Conservation (phyloP, 768 basidiomycete species). For the Pleurotus salmoneostramineus region DNA sequence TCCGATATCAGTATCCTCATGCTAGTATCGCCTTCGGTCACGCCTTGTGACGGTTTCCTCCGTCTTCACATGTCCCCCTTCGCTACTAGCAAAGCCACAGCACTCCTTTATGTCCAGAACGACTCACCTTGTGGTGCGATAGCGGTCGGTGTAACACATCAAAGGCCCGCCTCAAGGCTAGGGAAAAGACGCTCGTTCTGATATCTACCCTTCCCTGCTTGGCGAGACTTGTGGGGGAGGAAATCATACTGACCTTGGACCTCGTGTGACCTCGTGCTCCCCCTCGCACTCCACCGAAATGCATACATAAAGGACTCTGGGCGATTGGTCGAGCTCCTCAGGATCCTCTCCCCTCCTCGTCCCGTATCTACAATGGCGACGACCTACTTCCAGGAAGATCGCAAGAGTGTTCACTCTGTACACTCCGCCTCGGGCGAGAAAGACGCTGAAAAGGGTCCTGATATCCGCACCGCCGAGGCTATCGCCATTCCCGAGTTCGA, state of each 20-base stretch:
- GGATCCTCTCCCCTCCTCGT: background rate
- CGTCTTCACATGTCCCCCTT: constrained; percentile 4
- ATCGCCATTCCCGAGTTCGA: constrained; percentile 26
- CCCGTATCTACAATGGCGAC: background rate
- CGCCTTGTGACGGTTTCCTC: background rate
- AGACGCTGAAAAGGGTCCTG: constrained; percentile 23
- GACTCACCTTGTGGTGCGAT: background rate
- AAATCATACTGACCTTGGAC: background rate
- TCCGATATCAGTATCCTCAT: background rate
- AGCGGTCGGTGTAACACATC: background rate
- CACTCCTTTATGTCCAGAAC: background rate
- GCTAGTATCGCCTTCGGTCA: constrained; percentile 4
- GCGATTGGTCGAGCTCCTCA: background rate
- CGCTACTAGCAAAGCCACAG: background rate
- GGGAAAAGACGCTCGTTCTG: background rate
- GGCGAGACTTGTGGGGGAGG: background rate
- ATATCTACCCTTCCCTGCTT: background rate
- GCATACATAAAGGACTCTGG: constrained; percentile 1
- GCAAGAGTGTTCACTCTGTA: constrained; percentile 6
- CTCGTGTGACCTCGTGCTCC: background rate
- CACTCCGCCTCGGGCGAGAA: constrained; percentile 20
- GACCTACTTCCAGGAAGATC: constrained; percentile 6
- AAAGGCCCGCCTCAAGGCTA: background rate
- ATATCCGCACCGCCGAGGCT: constrained; percentile 2
- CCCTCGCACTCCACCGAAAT: background rate